These are phyloP conservation scores for Aureobasidium zeae DNA, from an alignment of 2,329 filamentous ascomycete genomes.

Conservation along the genomic window DNA sequence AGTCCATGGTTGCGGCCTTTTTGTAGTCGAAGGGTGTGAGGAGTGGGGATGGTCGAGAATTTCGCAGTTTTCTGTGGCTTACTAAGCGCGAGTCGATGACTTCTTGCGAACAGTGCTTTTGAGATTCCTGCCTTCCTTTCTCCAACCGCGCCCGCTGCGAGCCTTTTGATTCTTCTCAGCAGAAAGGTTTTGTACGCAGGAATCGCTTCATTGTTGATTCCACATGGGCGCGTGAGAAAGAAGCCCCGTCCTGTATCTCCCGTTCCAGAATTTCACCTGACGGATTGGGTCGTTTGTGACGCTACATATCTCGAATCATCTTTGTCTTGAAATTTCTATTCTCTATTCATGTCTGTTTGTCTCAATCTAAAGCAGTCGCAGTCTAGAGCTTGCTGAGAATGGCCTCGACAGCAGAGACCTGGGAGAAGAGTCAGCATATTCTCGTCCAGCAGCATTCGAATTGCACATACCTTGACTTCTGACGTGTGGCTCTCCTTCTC, in stretches of 20 bases:
- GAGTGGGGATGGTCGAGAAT: slow-evolving; percentile 1
- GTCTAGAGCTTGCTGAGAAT: slow-evolving; percentile 40
- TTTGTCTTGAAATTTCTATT: neutral
- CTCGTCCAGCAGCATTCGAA: neutral
- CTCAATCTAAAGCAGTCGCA: no score
- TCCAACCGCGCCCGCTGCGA: slow-evolving; percentile 27
- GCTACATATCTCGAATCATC: slow-evolving; percentile 30
- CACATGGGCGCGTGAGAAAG: slow-evolving; percentile 35
- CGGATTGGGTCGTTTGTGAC: slow-evolving; percentile 43
- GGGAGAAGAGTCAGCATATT: slow-evolving; percentile 24
- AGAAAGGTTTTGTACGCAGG: slow-evolving; percentile 14
- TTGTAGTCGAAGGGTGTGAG: slow-evolving; percentile 13
- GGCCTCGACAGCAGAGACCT: slow-evolving; percentile 41
- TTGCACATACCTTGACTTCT: slow-evolving; percentile 37
- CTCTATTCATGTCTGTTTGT: neutral
- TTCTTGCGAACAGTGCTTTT: neutral
- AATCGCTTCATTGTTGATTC: slow-evolving; percentile 37
- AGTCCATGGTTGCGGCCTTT: slow-evolving; percentile 33
- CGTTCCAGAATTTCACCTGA: slow-evolving; percentile 38
- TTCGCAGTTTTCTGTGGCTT: slow-evolving; percentile 10
- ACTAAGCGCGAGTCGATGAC: slow-evolving; percentile 2
- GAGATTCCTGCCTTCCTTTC: slow-evolving; percentile 16
- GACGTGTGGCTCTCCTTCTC: slow-evolving; percentile 55
- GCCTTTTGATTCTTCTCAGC: slow-evolving; percentile 22
- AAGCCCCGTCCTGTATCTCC: slow-evolving; percentile 43